These are phyloP conservation scores for Piloderma croceum DNA, from an alignment of 768 basidiomycete species.

Conservation along the genomic window DNA sequence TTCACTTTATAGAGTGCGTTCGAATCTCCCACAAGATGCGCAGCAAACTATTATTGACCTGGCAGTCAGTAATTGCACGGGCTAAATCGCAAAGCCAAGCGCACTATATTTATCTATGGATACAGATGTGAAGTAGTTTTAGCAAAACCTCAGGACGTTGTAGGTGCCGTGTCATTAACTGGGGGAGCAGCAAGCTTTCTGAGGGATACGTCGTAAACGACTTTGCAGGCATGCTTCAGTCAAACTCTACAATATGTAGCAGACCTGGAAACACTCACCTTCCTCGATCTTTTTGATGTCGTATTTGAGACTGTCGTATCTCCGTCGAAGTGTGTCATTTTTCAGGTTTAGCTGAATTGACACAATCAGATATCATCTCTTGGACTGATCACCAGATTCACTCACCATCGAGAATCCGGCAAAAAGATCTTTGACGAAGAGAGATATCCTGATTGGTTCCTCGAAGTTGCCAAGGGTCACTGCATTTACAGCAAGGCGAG, in stretches of 20 bases:
- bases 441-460: slow-evolving; percentile 70
- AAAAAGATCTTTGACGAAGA: slow-evolving; percentile 76
- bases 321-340: slow-evolving; percentile 67
- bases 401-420: slow-evolving; percentile 79
- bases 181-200: slow-evolving; percentile 50
- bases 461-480: slow-evolving; percentile 82
- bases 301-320: slow-evolving; percentile 81
- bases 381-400: not conserved
- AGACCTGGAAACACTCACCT: slow-evolving; percentile 39
- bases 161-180: no score
- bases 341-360: slow-evolving; percentile 68
- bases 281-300: slow-evolving; percentile 88
- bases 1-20: no score
- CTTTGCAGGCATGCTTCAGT: slow-evolving; percentile 30
- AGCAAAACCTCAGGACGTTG: no score
- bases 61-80: no score
- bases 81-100: no score
- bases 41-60: no score
- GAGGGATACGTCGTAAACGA: slow-evolving; percentile 81
- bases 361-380: slow-evolving; percentile 1
- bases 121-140: no score
- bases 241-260: slow-evolving; percentile 1
- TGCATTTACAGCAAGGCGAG: slow-evolving; percentile 71
- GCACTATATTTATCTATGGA: no score
- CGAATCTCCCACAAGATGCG: no score